Conservation (phyloP, 2,329 filamentous ascomycete species). For the Diaporthe vaccinii region DNA sequence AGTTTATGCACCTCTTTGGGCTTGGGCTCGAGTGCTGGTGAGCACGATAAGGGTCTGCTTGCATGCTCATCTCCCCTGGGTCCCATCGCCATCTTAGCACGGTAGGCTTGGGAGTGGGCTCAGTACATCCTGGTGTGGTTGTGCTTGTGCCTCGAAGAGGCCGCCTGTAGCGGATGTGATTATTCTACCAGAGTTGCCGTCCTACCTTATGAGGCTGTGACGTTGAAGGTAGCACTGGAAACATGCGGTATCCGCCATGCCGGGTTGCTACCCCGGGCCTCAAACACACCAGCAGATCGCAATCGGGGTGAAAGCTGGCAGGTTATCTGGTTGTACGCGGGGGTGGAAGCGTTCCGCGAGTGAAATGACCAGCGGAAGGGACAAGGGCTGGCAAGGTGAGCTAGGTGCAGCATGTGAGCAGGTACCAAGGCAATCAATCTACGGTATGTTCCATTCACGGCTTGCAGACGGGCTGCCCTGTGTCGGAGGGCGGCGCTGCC, state of each 20-base stretch:
- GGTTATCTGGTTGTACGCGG: constrained; percentile 1
- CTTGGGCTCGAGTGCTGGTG: constrained; percentile 1
- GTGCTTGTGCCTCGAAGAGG: not conserved
- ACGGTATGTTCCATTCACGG: not conserved
- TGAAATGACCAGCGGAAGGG: not conserved
- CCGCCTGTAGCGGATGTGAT: constrained; percentile 12
- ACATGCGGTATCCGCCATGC: constrained; percentile 31
- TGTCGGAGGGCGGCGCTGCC: constrained; percentile 19
- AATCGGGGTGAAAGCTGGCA: not conserved
- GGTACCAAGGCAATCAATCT: not conserved
- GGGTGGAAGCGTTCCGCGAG: constrained; percentile 24
- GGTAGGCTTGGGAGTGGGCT: constrained; percentile 9
- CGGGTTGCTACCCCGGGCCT: constrained; percentile 3
- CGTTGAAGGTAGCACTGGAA: constrained; percentile 21
- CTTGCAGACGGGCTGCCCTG: constrained; percentile 14
- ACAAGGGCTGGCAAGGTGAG: constrained; percentile 9
- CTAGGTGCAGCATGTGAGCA: constrained; percentile 17
- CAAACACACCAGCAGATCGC: constrained; percentile 20
- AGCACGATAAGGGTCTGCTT: constrained; percentile 15
- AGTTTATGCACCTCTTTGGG: constrained; percentile 14
- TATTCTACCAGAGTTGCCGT: not conserved
- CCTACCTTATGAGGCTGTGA: constrained; percentile 22
- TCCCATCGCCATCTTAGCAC: constrained; percentile 28
- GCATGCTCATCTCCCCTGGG: constrained; percentile 26
- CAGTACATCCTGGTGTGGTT: not conserved